Evolutionary conservation across 345 rosid species (phyloP), one percentile per base, ranked within the genome.

Genomic region (Erysimum cheiranthoides): DNA sequence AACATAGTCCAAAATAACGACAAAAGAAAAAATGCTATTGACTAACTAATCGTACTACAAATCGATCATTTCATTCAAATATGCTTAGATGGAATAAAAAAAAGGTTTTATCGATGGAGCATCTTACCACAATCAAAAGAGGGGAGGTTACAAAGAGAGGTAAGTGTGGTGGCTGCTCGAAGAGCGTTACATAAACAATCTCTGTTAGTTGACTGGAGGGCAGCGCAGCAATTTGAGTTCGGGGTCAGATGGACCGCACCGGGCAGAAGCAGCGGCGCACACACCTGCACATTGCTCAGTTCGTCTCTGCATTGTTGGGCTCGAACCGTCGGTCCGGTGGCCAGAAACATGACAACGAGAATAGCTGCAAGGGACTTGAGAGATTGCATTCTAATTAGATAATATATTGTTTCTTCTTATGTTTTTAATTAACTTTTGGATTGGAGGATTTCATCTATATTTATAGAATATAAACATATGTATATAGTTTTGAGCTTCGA

Each of bases 131-230:
- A 77, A 39, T 49, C 61, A 25, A 77, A 70, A 30, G 80, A n/a
- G 8, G 80, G 76, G 61, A 77, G 71, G 56, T 77, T 77, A 57
- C 80, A 77, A 63, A 59, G 66, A 71, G 72, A 46, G 31, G 72
- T 58, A 49, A 77, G 66, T 54, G 76, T 52, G 38, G 80, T 71
- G 61, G 80, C 72, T 63, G 72, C 76, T 27, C 67, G 45, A 71
- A 77, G 72, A 34, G 80, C 80, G 42, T 57, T 64, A 58, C 80
- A 77, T n/a, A 77, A 27, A 63, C 80, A 77, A 38, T 64, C 68
- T 57, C 71, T 71, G 68, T 65, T 57, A 32, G 80, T 71, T 38
- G 80, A 5, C 30, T 65, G 66, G 28, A 77, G 66, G 18, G 80
- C 80, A 42, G 11, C 16, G 60, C 80, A 77, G 30, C 80, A 77